Conservation (phyloP, 495 filamentous ascomycete species). For the Daldinia childiae region DNA sequence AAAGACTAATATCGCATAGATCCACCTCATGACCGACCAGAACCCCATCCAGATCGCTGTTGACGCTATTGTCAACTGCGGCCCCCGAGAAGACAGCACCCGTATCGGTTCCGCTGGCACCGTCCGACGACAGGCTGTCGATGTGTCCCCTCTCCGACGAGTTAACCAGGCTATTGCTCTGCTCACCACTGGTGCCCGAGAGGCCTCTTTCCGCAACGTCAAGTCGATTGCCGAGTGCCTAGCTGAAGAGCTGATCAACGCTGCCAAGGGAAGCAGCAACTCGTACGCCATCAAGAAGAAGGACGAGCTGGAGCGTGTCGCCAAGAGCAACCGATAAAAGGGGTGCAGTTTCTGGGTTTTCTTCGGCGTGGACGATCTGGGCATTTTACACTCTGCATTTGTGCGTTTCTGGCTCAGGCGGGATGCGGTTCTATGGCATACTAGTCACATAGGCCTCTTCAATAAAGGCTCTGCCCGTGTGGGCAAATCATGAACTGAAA, state of each 20-base stretch:
- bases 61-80: constrained; percentile 99
- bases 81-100: constrained; percentile 98
- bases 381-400: constrained; percentile 62
- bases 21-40: constrained; percentile 99
- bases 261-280: constrained; percentile 99
- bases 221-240: constrained; percentile 98
- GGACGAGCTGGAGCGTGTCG: constrained; percentile 99
- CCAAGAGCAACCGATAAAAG: constrained; percentile 97
- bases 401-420: constrained; percentile 58
- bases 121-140: constrained; percentile 99
- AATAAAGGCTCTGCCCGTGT: constrained; percentile 52
- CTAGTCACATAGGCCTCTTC: constrained; percentile 57
- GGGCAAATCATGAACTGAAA: constrained; percentile 50
- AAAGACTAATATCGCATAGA: constrained; percentile 61
- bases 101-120: constrained; percentile 99
- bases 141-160: constrained; percentile 98
- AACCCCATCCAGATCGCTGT: constrained; percentile 99
- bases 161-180: constrained; percentile 99
- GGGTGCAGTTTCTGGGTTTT: constrained; percentile 51
- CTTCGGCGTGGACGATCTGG: constrained; percentile 57
- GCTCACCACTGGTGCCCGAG: constrained; percentile 95
- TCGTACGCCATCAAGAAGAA: constrained; percentile 99
- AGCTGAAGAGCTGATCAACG: constrained; percentile 99
- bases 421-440: constrained; percentile 59
- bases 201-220: constrained; percentile 98